These are phyloP conservation scores for Paraphoma chrysanthemicola DNA, from an alignment of 2,329 filamentous ascomycete species.

Conservation along the genomic window DNA sequence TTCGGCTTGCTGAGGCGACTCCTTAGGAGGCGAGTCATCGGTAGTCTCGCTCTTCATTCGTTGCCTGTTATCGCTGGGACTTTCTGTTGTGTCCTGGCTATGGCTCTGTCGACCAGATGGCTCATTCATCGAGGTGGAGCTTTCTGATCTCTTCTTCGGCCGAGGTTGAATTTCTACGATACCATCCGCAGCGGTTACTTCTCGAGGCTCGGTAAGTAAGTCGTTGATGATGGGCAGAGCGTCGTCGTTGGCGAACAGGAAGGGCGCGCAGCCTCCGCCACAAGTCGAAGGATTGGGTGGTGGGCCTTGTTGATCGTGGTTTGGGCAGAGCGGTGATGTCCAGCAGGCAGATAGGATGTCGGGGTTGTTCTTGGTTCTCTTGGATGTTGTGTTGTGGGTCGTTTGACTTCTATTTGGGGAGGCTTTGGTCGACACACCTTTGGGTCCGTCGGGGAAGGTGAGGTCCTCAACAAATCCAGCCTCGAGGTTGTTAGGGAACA, in stretches of 20 bases:
- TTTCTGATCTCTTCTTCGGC: conserved; percentile 46
- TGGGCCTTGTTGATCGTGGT: conserved; percentile 46
- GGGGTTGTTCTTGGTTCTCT: conserved; percentile 45
- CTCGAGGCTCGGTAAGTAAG: conserved; percentile 37
- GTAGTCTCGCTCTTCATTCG: conserved; percentile 43
- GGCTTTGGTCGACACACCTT: conserved; percentile 21
- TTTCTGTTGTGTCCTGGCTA: conserved; percentile 21
- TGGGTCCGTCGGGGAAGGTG: conserved; percentile 46
- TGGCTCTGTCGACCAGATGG: conserved; percentile 40
- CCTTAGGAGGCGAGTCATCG: conserved; percentile 35
- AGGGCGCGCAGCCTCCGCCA: conserved; percentile 49
- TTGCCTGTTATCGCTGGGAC: conserved; percentile 22
- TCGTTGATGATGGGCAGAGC: conserved; percentile 38
- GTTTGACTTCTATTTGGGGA: conserved; percentile 24
- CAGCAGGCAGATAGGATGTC: conserved; percentile 51
- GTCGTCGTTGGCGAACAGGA: conserved; percentile 47
- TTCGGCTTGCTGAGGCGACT: conserved; percentile 23
- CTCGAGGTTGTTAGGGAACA: conserved; percentile 46
- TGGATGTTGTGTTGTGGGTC: conserved; percentile 26
- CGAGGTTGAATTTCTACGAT: conserved; percentile 46
- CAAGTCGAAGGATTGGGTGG: conserved; percentile 51
- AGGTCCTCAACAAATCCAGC: conserved; percentile 46
- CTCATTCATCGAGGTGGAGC: conserved; percentile 35
- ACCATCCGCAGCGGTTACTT: conserved; percentile 43
- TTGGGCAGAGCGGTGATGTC: conserved; percentile 51